phyloP scores from a whole-genome alignment of 306 rosid species.

The Argentina anserina region DNA sequence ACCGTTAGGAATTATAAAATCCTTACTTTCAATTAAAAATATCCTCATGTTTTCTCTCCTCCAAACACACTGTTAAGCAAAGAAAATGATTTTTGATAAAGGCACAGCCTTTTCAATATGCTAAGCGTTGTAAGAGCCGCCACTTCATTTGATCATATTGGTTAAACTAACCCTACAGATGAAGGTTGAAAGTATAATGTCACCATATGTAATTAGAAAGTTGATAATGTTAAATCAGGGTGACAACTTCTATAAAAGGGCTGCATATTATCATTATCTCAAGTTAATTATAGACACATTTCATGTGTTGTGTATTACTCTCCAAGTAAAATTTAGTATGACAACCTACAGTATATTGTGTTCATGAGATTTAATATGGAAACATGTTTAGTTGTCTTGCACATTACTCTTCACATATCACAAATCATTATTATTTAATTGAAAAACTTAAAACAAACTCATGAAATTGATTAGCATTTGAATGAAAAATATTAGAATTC shows the following conservation, averaged over 20 bases:
- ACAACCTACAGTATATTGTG: neutral
- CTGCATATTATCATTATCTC: too few species aligned
- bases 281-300: neutral
- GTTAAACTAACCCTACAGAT: neutral
- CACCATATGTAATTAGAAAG: neutral
- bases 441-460: neutral
- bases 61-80: neutral
- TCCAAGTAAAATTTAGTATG: neutral
- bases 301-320: neutral
- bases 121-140: neutral
- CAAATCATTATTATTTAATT: neutral
- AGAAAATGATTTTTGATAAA: neutral
- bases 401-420: neutral
- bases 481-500: neutral
- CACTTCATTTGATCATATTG: neutral
- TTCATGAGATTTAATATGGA: neutral
- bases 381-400: neutral
- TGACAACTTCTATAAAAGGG: too few species aligned
- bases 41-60: too few species aligned
- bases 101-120: neutral
- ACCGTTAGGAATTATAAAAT: too few species aligned
- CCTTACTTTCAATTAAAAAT: too few species aligned
- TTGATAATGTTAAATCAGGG: neutral
- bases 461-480: neutral
- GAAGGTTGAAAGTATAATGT: neutral